phyloP scores from a whole-genome alignment of 2,329 filamentous ascomycete genomes.

The Neonectria sp. region DNA sequence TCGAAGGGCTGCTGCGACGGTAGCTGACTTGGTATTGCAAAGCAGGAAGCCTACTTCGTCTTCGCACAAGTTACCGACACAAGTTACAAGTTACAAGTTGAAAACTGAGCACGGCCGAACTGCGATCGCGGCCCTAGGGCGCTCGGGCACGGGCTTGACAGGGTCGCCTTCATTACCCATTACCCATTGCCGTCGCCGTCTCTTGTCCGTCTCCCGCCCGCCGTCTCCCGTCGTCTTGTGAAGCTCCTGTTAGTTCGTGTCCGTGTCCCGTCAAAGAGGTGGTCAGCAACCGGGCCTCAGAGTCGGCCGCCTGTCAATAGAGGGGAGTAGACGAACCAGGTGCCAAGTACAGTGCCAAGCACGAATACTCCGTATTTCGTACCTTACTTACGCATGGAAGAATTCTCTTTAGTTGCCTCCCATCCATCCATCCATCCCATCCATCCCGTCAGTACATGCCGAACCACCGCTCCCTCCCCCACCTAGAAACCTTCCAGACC shows the following conservation, averaged over 20 bases:
- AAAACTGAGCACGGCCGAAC: not conserved
- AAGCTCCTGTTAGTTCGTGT: not conserved
- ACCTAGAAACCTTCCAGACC: conserved; percentile 28
- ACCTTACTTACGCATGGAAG: not conserved
- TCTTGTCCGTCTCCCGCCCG: not conserved
- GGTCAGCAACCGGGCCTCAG: conserved; percentile 21
- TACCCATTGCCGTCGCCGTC: not conserved
- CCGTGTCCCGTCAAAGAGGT: conserved; percentile 11
- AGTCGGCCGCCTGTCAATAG: conserved; percentile 18
- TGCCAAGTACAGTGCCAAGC: not conserved
- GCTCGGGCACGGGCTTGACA: not conserved
- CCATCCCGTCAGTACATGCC: conserved; percentile 26
- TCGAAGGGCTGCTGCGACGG: conserved; percentile 17
- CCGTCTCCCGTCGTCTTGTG: not conserved
- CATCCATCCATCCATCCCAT: not conserved
- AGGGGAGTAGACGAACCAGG: not conserved
- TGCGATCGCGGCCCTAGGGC: not conserved
- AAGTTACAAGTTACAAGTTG: not conserved
- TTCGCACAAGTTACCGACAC: conserved; percentile 3
- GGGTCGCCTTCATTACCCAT: not conserved
- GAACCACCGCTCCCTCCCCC: conserved; percentile 6
- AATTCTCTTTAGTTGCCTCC: not conserved
- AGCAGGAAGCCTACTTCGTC: conserved; percentile 16
- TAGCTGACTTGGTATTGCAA: conserved; percentile 5
- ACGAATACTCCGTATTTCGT: not conserved